A percentile compares a stretch with the other conserved stretches of the same genome.
phyloP scores from a whole-genome alignment of 1,284 basidiomycete species.

The Ustanciosporium gigantosporum region DNA sequence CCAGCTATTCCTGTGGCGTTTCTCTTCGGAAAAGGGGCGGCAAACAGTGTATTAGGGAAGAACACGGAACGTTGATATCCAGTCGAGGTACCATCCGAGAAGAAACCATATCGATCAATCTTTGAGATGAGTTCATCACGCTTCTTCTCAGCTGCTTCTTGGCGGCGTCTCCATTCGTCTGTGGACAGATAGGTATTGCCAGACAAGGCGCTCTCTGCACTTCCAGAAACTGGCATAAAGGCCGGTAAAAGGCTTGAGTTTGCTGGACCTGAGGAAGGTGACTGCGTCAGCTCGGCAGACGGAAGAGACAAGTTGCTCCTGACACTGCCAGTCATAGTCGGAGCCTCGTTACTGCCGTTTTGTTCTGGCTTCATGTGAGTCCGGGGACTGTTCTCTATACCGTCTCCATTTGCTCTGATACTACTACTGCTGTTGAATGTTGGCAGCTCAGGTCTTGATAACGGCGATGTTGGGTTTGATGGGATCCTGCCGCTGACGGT shows the following conservation, averaged over 20 bases:
- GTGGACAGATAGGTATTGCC: conserved; percentile 17
- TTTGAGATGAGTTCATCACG: conserved; percentile 33
- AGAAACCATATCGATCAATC: conserved; percentile 48
- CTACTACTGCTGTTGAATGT: too few species aligned
- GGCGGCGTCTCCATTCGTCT: conserved; percentile 21
- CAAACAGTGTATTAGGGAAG: conserved; percentile 15
- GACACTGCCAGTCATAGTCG: neutral
- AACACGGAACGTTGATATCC: conserved; percentile 14
- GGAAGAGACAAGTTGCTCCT: neutral
- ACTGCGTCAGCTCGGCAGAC: neutral
- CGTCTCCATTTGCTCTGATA: neutral
- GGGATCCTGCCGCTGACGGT: conserved; percentile 1
- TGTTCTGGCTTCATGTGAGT: neutral
- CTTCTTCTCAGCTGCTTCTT: conserved; percentile 29
- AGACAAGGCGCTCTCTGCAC: conserved; percentile 7
- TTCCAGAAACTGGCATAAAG: neutral
- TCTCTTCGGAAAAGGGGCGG: conserved; percentile 13
- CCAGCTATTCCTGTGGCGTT: conserved; percentile 3
- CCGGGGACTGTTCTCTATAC: neutral
- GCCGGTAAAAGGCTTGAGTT: neutral
- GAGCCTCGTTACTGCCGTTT: neutral
- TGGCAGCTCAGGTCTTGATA: too few species aligned
- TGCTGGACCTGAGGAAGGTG: neutral
- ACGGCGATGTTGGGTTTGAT: neutral
- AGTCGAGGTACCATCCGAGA: conserved; percentile 4